A percentile compares a stretch with the other conserved stretches of the same genome.
phyloP scores from a whole-genome alignment of 1,139 yeast genomes.

The Kurtzmaniella quercitrusa region DNA sequence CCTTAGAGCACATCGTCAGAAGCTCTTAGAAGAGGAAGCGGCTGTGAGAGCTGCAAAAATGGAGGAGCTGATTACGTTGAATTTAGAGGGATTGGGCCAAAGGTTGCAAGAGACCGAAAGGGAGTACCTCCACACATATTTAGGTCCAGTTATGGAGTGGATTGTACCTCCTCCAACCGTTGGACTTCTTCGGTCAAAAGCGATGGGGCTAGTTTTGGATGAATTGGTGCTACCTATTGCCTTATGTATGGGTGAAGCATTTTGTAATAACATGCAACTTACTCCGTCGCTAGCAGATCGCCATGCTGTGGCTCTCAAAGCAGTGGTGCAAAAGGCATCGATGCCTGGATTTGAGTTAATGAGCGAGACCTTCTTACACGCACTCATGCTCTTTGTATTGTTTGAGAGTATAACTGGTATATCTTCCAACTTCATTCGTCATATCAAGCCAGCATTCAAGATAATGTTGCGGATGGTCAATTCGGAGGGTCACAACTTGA shows the following conservation, averaged over 20 bases:
- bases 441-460: neutral
- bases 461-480: neutral
- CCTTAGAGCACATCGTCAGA: conserved; percentile 8
- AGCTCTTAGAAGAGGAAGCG: neutral
- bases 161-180: neutral
- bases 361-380: neutral
- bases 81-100: neutral
- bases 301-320: neutral
- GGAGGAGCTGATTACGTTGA: neutral
- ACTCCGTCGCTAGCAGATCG: neutral
- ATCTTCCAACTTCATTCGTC: neutral
- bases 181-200: neutral
- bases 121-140: neutral
- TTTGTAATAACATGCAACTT: neutral
- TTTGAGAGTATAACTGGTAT: neutral
- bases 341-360: neutral
- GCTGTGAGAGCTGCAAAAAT: neutral
- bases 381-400: neutral
- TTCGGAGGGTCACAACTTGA: neutral
- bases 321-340: neutral
- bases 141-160: neutral
- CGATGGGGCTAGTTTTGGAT: neutral
- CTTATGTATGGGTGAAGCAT: neutral
- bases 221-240: neutral
- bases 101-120: neutral